Evolutionary conservation across 139 green algal species (phyloP).

Genomic region (Microglena sp.): DNA sequence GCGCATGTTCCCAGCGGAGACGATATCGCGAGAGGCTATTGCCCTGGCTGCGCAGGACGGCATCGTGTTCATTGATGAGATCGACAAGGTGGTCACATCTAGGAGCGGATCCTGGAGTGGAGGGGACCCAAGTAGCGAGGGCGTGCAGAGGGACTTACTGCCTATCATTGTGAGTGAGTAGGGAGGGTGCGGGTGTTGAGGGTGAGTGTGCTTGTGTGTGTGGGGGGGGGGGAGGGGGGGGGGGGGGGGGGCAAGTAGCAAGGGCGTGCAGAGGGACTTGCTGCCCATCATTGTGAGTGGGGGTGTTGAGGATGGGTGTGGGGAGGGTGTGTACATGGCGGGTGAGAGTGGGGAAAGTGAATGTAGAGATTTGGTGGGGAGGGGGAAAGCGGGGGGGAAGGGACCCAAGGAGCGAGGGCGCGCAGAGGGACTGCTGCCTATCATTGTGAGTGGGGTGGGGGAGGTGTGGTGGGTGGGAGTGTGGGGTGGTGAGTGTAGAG

Average conservation of each 20-base stretch:
- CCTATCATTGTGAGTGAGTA: slow-evolving; percentile 91
- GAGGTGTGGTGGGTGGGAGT: too few relatives aligned
- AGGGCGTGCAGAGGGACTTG: slow-evolving; percentile 92
- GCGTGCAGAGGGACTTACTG: slow-evolving; percentile 94
- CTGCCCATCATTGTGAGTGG: slow-evolving; percentile 91
- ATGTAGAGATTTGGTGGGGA: too few relatives aligned
- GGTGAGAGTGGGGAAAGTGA: too few relatives aligned
- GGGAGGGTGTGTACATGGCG: too few relatives aligned
- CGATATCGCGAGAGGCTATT: slow-evolving; percentile 37
- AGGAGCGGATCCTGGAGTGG: slow-evolving; percentile 1
- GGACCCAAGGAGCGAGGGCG: slow-evolving; percentile 52
- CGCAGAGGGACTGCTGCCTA: slow-evolving; percentile 95
- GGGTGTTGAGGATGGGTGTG: too few relatives aligned
- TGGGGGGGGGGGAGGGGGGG: too few relatives aligned
- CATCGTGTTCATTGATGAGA: slow-evolving; percentile 93
- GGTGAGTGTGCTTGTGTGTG: too few relatives aligned
- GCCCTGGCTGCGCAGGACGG: slow-evolving; percentile 17
- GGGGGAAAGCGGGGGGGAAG: slow-evolving; percentile 12
- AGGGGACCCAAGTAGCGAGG: slow-evolving; percentile 39
- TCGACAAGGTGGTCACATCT: slow-evolving; percentile 3
- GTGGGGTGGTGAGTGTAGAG: too few relatives aligned
- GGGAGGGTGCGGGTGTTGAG: too few relatives aligned
- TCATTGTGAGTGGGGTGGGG: slow-evolving; percentile 88
- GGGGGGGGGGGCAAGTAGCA: slow-evolving; percentile 26
- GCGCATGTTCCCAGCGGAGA: slow-evolving; percentile 48